phyloP scores from a whole-genome alignment of 441 rosid genomes.

The Brassica hybrid region DNA sequence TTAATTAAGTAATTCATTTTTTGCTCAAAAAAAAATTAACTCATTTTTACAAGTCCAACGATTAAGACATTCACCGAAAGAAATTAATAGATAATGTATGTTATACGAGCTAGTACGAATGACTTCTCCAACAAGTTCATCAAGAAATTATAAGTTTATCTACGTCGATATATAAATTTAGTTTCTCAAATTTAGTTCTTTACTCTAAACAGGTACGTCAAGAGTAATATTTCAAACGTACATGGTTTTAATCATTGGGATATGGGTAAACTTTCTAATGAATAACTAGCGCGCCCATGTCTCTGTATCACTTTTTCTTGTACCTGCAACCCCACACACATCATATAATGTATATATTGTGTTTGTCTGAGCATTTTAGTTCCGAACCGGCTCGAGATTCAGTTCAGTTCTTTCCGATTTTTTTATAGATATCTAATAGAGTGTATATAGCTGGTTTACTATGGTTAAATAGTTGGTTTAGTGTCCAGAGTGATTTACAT shows the following conservation, averaged over 20 bases:
- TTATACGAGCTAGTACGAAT: not conserved
- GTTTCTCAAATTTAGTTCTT: conserved; percentile 13
- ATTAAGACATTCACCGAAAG: not conserved
- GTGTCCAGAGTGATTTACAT: not conserved
- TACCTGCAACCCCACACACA: conserved; percentile 25
- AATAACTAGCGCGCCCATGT: conserved; percentile 34
- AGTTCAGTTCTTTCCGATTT: not conserved
- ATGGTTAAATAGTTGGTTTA: not conserved
- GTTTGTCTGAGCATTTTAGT: conserved; percentile 17
- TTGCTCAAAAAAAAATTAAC: too few species aligned
- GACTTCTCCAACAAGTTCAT: conserved; percentile 6
- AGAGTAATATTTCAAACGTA: conserved; percentile 18
- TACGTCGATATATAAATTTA: not conserved
- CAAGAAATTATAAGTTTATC: not conserved
- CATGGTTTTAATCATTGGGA: conserved; percentile 30
- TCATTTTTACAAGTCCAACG: conserved; percentile 7
- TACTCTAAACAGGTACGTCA: not conserved
- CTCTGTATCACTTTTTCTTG: conserved; percentile 22
- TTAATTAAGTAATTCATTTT: too few species aligned
- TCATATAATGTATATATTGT: not conserved
- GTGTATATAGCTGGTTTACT: not conserved
- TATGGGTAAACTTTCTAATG: conserved; percentile 15
- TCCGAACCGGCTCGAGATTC: conserved; percentile 4
- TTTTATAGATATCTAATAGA: not conserved
- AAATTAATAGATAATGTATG: not conserved